A percentile compares a stretch with the other conserved stretches of the same genome.
These are phyloP conservation scores for Sisymbrium irio DNA, from an alignment of 345 rosid genomes.

Conservation along the genomic window DNA sequence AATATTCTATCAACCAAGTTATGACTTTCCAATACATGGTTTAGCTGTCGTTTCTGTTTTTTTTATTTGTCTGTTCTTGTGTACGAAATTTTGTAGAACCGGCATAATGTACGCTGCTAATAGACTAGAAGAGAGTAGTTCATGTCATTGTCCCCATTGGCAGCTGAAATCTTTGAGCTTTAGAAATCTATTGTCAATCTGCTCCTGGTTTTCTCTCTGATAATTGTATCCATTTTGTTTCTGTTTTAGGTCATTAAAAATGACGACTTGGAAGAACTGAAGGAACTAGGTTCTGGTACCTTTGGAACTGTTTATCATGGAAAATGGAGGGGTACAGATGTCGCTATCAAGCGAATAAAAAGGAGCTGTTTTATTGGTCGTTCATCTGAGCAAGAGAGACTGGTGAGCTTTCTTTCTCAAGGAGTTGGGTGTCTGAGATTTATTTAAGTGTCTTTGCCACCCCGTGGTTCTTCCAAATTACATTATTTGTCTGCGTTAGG, in stretches of 20 bases:
- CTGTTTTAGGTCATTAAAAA: conserved; percentile 71
- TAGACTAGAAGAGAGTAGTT: conserved; percentile 12
- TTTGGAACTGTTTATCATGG: conserved; percentile 99
- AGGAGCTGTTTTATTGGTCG: conserved; percentile 94
- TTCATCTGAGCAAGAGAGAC: conserved; percentile 92
- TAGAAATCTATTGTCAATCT: conserved; percentile 2
- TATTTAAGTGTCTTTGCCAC: background rate
- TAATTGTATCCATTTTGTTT: conserved; percentile 11
- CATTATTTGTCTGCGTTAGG: conserved; percentile 12
- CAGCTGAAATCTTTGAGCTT: conserved; percentile 9
- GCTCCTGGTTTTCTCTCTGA: conserved; percentile 18
- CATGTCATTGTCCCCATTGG: background rate
- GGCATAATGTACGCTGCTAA: background rate
- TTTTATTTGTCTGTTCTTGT: background rate
- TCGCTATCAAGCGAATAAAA: conserved; percentile 92
- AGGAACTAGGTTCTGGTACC: conserved; percentile 95
- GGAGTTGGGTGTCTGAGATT: background rate
- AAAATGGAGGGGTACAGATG: conserved; percentile 99
- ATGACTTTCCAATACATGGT: conserved; percentile 4
- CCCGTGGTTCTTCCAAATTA: background rate
- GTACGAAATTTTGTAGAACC: background rate
- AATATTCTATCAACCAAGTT: conserved; percentile 20
- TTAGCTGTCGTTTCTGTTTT: background rate
- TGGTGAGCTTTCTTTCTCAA: conserved; percentile 48
- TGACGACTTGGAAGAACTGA: conserved; percentile 96